Conservation (phyloP, 495 filamentous ascomycete species). For the Lasiosphaeria ovina region DNA sequence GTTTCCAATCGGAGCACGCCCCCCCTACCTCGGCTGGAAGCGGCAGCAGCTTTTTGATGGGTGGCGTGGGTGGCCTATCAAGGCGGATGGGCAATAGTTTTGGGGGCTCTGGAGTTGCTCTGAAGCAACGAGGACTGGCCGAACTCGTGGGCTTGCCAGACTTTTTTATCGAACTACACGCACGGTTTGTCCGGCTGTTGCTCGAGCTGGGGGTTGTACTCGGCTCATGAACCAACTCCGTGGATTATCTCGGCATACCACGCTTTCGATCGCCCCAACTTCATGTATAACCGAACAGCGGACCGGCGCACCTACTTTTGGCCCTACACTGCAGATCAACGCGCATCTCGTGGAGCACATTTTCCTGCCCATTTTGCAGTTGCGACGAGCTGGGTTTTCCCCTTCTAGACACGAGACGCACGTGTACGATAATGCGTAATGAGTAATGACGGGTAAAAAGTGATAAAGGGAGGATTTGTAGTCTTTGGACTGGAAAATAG, state of each 20-base stretch:
- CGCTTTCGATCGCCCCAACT: too few relatives aligned
- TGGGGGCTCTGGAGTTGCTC: conserved; percentile 43
- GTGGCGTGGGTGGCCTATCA: conserved; percentile 39
- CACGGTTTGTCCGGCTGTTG: conserved; percentile 70
- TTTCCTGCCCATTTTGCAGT: too few relatives aligned
- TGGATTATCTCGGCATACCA: too few relatives aligned
- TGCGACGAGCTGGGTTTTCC: too few relatives aligned
- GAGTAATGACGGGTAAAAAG: not conserved
- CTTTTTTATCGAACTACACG: conserved; percentile 86
- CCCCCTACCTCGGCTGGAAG: conserved; percentile 16
- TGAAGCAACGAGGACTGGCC: conserved; percentile 72
- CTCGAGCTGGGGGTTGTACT: conserved; percentile 59
- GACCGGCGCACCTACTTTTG: not conserved
- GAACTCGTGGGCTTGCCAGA: conserved; percentile 84
- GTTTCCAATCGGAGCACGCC: conserved; percentile 27
- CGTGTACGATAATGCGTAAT: conserved; percentile 1
- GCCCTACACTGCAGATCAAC: too few relatives aligned
- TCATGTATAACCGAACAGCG: not conserved
- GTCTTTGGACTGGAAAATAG: not conserved
- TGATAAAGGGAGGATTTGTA: too few relatives aligned
- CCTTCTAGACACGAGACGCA: not conserved
- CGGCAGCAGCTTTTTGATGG: conserved; percentile 47
- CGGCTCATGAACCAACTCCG: conserved; percentile 31
- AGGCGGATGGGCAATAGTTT: conserved; percentile 38
- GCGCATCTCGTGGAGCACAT: too few relatives aligned